Base-by-base conservation (phyloP, 192 early-diverging fungal genomes). In the Dissophora globulifera region DNA sequence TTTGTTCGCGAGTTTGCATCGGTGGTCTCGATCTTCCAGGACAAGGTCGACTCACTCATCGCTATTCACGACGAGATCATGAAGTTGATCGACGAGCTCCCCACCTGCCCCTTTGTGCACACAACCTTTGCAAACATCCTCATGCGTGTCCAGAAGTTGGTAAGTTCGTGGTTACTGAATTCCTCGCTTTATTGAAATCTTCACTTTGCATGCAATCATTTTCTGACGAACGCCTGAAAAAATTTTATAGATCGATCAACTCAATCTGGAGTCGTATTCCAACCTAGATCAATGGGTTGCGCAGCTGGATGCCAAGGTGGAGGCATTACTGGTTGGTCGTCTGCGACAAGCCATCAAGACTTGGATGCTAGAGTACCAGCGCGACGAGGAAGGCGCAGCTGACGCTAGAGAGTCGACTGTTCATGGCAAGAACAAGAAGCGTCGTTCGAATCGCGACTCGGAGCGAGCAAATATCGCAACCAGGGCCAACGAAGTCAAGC, bases 1-100 rank as follows among this genome's bases (percentile, higher is more conserved):
- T 99, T 97, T 87, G 98, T 99, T 17, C 88, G 94, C 48, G 96
- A 98, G 56, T 97, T 99, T 82, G 94, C 95, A 2, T 83, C 86
- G 8, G 85, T 89, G 4, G 95, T 99, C 0, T 89, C 92, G 17
- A 81, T 91, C n/a, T 98, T 96, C 85, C 96, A 98, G 80, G 96
- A 98, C 48, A 99, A 99, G 78, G 93, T 93, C 13, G 93, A 92
- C 63, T 70, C 88, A 1, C 86, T 96, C 41, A 90, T 99, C 30
- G 40, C 83, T 19, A 88, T 94, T 46, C 89, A 93, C 70, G 94
- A 93, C 49, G 91, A 94, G 43, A 94, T 99, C 42, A 86, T 88
- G 31, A 78, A 84, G 20, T 78, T 86, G 19, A 87, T 97, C n/a
- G 92, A 92, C 16, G 95, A 98, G 78, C 85, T 99, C 40, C 81